Percentiles rank a stretch among this genome's conserved stretches.
These are phyloP conservation scores for Heliamphora pulchella DNA, from an alignment of 179 eudicot species.

Conservation along the genomic window DNA sequence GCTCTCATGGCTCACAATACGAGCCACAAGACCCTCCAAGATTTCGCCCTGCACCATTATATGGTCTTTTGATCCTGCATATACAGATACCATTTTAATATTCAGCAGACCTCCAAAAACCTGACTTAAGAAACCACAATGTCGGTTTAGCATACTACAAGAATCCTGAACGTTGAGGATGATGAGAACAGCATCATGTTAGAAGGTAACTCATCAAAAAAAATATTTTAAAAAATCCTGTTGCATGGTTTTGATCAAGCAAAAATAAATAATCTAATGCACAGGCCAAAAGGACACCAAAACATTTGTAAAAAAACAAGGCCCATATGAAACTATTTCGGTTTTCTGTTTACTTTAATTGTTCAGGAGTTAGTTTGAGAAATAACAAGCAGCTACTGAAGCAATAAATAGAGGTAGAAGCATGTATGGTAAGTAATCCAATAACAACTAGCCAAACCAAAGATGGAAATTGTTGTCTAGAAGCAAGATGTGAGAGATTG, in stretches of 20 bases:
- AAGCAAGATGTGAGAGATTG: not conserved
- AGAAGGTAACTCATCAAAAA: not conserved
- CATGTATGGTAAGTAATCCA: not conserved
- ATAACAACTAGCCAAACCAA: too few species aligned
- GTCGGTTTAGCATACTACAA: not conserved
- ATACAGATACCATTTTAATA: conserved; percentile 12
- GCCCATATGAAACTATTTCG: not conserved
- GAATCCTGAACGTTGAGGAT: not conserved
- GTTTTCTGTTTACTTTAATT: not conserved
- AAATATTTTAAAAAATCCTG: not conserved
- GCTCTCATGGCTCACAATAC: conserved; percentile 79
- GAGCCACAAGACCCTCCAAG: conserved; percentile 98
- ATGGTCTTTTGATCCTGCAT: conserved; percentile 80
- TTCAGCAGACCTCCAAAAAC: not conserved
- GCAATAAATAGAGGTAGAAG: not conserved
- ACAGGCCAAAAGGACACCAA: not conserved
- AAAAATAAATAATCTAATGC: not conserved
- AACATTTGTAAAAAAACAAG: not conserved
- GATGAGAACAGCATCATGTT: not conserved
- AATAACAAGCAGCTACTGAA: not conserved
- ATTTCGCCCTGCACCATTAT: conserved; percentile 83
- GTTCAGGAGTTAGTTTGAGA: not conserved
- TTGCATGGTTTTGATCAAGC: not conserved
- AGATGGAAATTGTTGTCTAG: not conserved
- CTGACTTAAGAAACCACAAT: not conserved